phyloP scores from a whole-genome alignment of 441 rosid genomes.

The Viola pubescens region DNA sequence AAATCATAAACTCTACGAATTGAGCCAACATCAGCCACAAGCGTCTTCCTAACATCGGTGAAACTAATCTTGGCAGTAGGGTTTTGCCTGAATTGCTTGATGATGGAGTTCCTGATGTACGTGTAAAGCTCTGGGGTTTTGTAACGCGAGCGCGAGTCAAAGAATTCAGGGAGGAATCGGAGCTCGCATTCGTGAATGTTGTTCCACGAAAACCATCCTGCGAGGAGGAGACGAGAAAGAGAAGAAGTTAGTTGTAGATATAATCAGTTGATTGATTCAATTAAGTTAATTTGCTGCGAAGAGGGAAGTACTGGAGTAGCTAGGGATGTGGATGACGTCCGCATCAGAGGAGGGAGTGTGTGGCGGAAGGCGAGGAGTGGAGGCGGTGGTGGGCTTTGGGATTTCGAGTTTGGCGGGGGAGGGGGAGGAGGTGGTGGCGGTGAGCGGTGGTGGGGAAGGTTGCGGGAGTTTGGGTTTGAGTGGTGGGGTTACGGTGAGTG shows the following conservation, averaged over 20 bases:
- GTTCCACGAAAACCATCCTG: slow-evolving; percentile 85
- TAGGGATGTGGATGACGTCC: slow-evolving; percentile 52
- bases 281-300: slow-evolving; percentile 20
- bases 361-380: slow-evolving; percentile 18
- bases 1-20: slow-evolving; percentile 87
- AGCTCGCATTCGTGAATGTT: slow-evolving; percentile 59
- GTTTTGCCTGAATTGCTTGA: slow-evolving; percentile 50
- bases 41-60: slow-evolving; percentile 70
- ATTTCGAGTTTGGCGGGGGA: slow-evolving; percentile 27
- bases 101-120: slow-evolving; percentile 67
- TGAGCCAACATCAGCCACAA: slow-evolving; percentile 81
- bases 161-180: slow-evolving; percentile 69
- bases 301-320: slow-evolving; percentile 53
- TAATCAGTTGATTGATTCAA: not conserved
- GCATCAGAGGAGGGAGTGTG: slow-evolving; percentile 34
- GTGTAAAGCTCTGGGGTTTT: slow-evolving; percentile 54
- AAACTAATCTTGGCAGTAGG: slow-evolving; percentile 63
- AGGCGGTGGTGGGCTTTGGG: slow-evolving; percentile 19
- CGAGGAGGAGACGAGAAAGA: not conserved
- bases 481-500: not conserved
- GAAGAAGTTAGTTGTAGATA: not conserved
- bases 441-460: slow-evolving; percentile 13
- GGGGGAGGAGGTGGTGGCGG: slow-evolving; percentile 15
- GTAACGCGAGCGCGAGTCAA: slow-evolving; percentile 50
- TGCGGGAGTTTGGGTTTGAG: not conserved